Evolutionary conservation across 139 green algal species (phyloP).

Genomic region (Closterium sp.): DNA sequence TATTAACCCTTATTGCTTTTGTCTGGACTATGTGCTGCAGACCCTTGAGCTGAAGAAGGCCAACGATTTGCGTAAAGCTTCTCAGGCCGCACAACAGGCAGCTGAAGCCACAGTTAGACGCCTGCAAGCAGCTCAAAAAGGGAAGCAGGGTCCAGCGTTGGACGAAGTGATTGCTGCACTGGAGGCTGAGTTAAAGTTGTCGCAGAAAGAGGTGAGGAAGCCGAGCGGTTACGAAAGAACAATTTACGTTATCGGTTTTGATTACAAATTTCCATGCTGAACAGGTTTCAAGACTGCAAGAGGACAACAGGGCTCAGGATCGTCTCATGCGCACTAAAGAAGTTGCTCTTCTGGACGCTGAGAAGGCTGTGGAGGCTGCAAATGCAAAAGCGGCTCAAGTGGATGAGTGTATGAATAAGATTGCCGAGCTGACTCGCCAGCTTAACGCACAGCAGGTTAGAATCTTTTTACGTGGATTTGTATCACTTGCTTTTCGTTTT

Average conservation of each 20-base stretch:
- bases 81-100: slow-evolving; percentile 21
- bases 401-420: slow-evolving; percentile 35
- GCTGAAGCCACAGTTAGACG: slow-evolving; percentile 32
- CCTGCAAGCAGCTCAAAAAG: slow-evolving; percentile 29
- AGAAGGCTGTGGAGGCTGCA: slow-evolving; percentile 28
- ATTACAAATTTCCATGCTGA: background rate
- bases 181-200: slow-evolving; percentile 33
- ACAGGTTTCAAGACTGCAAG: slow-evolving; percentile 34
- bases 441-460: slow-evolving; percentile 27
- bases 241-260: background rate
- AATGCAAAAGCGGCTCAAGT: slow-evolving; percentile 6
- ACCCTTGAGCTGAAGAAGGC: slow-evolving; percentile 38
- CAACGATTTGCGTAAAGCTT: slow-evolving; percentile 7
- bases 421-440: slow-evolving; percentile 24
- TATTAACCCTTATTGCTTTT: background rate
- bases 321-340: slow-evolving; percentile 43
- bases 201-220: slow-evolving; percentile 34
- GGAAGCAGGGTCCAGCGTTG: background rate
- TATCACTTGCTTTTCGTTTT: background rate
- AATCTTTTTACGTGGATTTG: background rate
- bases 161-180: slow-evolving; percentile 22
- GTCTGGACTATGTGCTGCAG: background rate
- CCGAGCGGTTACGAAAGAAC: background rate
- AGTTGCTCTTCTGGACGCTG: slow-evolving; percentile 35
- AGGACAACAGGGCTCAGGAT: slow-evolving; percentile 35